Percentiles rank a stretch among this genome's conserved stretches.
Conservation (phyloP, 352 stramenopile genomes). For the Globisporangium alternatum region DNA sequence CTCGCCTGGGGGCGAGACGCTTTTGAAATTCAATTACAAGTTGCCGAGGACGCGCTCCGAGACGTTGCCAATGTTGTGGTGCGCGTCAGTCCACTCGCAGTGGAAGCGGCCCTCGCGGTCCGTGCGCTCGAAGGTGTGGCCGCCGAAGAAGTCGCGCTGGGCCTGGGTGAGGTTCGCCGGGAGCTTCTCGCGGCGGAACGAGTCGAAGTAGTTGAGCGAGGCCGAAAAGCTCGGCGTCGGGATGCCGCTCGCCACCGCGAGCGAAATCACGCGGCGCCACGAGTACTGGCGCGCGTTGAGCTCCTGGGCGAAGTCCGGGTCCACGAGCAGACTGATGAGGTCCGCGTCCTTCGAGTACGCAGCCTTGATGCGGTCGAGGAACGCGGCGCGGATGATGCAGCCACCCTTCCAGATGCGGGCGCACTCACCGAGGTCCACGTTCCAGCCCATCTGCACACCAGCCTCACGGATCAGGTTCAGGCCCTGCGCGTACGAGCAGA, state of each 20-base stretch:
- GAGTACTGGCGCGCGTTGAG: constrained; percentile 94
- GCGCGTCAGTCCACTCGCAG: constrained; percentile 96
- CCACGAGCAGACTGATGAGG: constrained; percentile 96
- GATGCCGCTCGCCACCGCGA: constrained; percentile 94
- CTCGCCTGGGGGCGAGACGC: not conserved
- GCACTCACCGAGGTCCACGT: constrained; percentile 96
- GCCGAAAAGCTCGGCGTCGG: constrained; percentile 88
- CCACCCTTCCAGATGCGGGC: constrained; percentile 98
- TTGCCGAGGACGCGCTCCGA: constrained; percentile 92
- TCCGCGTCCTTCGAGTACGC: constrained; percentile 91
- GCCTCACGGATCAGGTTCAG: constrained; percentile 94
- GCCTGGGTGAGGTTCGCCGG: constrained; percentile 98
- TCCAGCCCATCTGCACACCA: constrained; percentile 95
- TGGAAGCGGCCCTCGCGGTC: constrained; percentile 95
- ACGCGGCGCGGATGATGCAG: constrained; percentile 98
- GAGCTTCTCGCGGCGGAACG: constrained; percentile 93
- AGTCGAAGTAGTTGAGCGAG: constrained; percentile 98
- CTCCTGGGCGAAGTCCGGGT: constrained; percentile 95
- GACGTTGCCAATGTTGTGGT: constrained; percentile 97
- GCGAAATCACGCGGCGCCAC: constrained; percentile 96
- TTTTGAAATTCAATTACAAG: constrained; percentile 48
- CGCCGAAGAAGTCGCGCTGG: constrained; percentile 99
- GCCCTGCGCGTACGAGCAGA: constrained; percentile 98
- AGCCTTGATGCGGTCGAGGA: constrained; percentile 97
- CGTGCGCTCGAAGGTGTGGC: constrained; percentile 97